phyloP scores from a whole-genome alignment of 169 alveolate species.

The Cryptosporidium ryanae region DNA sequence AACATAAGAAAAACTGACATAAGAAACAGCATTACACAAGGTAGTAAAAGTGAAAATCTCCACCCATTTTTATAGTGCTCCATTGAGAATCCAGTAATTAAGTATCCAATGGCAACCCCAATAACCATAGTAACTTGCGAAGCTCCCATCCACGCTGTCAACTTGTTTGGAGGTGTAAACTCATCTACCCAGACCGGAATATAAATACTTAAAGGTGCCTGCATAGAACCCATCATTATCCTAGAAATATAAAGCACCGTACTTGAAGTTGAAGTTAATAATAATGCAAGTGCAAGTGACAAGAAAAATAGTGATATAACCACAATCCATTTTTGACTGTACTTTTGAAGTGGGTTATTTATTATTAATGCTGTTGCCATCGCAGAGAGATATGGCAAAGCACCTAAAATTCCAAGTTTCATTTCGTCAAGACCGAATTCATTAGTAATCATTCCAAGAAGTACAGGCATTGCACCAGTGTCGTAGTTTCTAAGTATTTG shows the following conservation, averaged over 20 bases:
- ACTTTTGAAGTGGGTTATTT: slow-evolving; percentile 64
- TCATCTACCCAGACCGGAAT: slow-evolving; percentile 74
- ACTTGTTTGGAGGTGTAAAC: slow-evolving; percentile 66
- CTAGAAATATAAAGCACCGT: slow-evolving; percentile 54
- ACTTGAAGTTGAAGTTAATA: slow-evolving; percentile 56
- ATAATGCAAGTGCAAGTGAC: slow-evolving; percentile 51
- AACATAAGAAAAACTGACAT: slow-evolving; percentile 60
- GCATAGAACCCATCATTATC: slow-evolving; percentile 70
- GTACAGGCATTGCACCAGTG: slow-evolving; percentile 68
- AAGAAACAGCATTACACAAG: slow-evolving; percentile 39
- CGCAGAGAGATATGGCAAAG: slow-evolving; percentile 72
- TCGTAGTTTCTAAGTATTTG: slow-evolving; percentile 67
- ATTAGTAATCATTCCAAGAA: slow-evolving; percentile 66
- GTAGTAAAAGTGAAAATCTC: slow-evolving; percentile 62
- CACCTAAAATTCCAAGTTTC: slow-evolving; percentile 63
- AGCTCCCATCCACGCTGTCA: slow-evolving; percentile 74
- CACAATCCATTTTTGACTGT: slow-evolving; percentile 71
- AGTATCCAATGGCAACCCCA: slow-evolving; percentile 69
- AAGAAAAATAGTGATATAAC: slow-evolving; percentile 33
- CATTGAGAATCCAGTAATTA: slow-evolving; percentile 55
- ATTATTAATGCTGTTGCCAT: slow-evolving; percentile 68
- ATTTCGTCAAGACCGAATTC: slow-evolving; percentile 64
- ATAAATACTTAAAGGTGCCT: slow-evolving; percentile 72
- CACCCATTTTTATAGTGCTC: slow-evolving; percentile 57
- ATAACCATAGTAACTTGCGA: slow-evolving; percentile 71